Base-by-base conservation (phyloP, 2,329 filamentous ascomycete genomes). In the Zymoseptoria passerinii region DNA sequence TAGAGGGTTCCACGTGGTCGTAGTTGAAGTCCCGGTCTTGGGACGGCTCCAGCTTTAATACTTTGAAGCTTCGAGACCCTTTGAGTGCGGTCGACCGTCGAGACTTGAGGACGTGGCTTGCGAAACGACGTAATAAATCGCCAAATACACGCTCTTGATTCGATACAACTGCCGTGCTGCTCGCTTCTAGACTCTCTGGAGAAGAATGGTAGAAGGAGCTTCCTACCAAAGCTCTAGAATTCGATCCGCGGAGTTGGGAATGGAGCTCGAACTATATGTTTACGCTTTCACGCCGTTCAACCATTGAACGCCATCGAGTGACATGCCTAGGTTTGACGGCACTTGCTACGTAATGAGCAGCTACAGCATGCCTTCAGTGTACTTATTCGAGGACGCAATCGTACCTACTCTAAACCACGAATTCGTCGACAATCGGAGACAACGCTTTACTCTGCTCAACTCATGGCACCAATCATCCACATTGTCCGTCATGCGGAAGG, bases 391-490 rank as follows among this genome's bases (percentile, higher is more conserved):
- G 16, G 35, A 44, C 5, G 13, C 13, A n/a, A 16, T 5, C 35
- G 35, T 16, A n/a, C n/a, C 35, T n/a, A 44, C 16, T n/a, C 6
- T 16, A 7, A 5, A 16, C 16, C n/a, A 13, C 7, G 35, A 44
- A 13, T 44, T 44, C 13, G 35, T 6, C 3, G 3, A 44, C 4
- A 44, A n/a, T 7, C 16, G 16, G 16, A 44, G 35, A 44, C 35
- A 5, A 16, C 10, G n/a, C 35, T 44, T 4, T 44, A 5, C 35
- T 44, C 35, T 44, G 35, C 53, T 54, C 53, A 40, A 49, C 27
- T 23, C 29, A 72, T 72, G 70, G 57, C 69, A 18, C 67, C 68
- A 23, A 61, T 44, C 20, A 48, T 66, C 35, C 64, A 65, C 50
- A 58, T 67, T 29, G 56, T 67, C 49, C 63, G 65, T 50, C 65